These are phyloP conservation scores for Leptographium lundbergii DNA, from an alignment of 2,329 filamentous ascomycete species.

Conservation along the genomic window DNA sequence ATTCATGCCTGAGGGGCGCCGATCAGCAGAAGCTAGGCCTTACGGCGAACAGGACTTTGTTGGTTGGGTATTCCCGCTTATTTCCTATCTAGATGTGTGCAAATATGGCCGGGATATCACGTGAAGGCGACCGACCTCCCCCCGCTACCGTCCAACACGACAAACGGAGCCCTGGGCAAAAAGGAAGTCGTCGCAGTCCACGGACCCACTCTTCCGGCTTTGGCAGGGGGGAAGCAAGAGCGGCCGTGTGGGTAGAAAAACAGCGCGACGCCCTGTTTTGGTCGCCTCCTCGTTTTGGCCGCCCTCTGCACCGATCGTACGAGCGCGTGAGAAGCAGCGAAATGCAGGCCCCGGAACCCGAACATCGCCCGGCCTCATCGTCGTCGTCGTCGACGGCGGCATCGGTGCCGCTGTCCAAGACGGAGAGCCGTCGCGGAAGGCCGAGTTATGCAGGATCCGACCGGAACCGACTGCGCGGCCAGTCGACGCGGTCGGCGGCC, in stretches of 20 bases:
- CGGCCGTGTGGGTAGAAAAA: background rate
- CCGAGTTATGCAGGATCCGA: background rate
- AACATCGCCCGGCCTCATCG: background rate
- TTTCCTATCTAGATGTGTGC: background rate
- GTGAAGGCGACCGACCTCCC: background rate
- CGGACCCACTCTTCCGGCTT: too few species aligned
- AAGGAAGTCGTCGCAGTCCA: too few species aligned
- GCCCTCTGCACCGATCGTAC: background rate
- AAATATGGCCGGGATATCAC: background rate
- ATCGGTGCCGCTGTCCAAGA: background rate
- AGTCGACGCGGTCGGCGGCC: background rate
- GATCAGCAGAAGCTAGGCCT: too few species aligned
- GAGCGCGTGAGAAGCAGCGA: background rate
- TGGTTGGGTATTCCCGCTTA: background rate
- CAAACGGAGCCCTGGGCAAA: too few species aligned
- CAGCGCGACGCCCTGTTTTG: background rate
- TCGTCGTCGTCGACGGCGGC: background rate
- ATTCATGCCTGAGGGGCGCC: too few species aligned
- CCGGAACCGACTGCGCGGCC: background rate
- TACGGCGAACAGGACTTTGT: too few species aligned
- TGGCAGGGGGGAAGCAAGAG: too few species aligned
- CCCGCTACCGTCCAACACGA: too few species aligned
- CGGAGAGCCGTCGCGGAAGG: background rate
- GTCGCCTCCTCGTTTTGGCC: background rate
- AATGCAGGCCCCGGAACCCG: background rate